Percentiles rank a stretch among this genome's conserved stretches.
Conservation (phyloP, 345 rosid genomes). For the Rhodamnia rubescens region DNA sequence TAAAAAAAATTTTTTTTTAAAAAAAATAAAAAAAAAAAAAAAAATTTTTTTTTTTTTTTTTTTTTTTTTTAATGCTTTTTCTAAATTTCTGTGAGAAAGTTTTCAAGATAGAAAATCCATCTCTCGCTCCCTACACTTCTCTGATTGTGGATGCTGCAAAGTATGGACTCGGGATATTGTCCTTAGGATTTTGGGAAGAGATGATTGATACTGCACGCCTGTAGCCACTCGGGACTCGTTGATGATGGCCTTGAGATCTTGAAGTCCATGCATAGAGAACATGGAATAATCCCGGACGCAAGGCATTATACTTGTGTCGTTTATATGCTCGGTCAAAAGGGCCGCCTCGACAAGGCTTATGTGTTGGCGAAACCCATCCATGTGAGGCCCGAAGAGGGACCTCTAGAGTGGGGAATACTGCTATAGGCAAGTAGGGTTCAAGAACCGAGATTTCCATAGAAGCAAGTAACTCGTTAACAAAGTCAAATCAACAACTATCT, state of each 20-base stretch:
- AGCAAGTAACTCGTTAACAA: constrained; percentile 39
- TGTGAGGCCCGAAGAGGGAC: constrained; percentile 33
- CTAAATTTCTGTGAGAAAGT: constrained; percentile 45
- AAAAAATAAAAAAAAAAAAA: too few species aligned
- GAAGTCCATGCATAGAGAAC: constrained; percentile 30
- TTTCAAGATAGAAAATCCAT: constrained; percentile 34
- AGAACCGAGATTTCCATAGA: constrained; percentile 61
- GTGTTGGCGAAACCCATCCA: constrained; percentile 34
- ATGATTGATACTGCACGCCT: constrained; percentile 64
- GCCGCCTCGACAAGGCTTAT: constrained; percentile 64
- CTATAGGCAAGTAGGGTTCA: constrained; percentile 65
- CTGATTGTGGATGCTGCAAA: constrained; percentile 55
- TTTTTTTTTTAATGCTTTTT: constrained; percentile 1
- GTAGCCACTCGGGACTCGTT: constrained; percentile 74
- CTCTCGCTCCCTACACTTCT: constrained; percentile 60
- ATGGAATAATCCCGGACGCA: constrained; percentile 40
- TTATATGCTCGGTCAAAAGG: constrained; percentile 73
- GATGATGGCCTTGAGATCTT: constrained; percentile 48
- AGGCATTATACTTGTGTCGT: constrained; percentile 71
- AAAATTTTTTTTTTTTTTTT: too few species aligned
- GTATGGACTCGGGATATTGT: constrained; percentile 36
- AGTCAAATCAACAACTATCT: constrained; percentile 48
- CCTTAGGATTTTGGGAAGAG: constrained; percentile 30
- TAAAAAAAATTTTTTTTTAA: too few species aligned
- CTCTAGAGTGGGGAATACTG: constrained; percentile 62